Percentiles rank a stretch among this genome's conserved stretches.
Conservation (phyloP, 345 rosid genomes). For the Citrus reticulata region DNA sequence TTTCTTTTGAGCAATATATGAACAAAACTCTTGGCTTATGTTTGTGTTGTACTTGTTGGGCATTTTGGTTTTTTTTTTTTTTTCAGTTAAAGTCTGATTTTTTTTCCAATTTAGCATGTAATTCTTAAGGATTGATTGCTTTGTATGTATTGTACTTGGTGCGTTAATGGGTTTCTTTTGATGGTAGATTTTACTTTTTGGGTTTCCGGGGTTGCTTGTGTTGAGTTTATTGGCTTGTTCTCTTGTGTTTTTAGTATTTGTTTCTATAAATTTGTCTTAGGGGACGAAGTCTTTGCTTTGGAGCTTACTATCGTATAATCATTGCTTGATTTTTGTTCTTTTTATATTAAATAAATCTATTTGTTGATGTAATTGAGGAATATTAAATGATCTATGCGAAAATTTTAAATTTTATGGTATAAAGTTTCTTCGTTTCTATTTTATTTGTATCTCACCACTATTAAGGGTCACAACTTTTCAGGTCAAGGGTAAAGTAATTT, state of each 20-base stretch:
- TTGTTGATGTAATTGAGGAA: neutral
- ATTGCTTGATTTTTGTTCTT: neutral
- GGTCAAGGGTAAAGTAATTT: neutral
- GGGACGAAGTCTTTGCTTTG: conserved; percentile 5
- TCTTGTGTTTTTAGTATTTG: neutral
- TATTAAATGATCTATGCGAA: neutral
- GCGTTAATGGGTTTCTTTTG: neutral
- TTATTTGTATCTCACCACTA: neutral
- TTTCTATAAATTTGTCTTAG: neutral
- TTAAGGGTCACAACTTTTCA: neutral
- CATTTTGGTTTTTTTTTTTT: neutral
- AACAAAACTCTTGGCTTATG: neutral
- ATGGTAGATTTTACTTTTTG: neutral
- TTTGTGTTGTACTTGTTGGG: neutral
- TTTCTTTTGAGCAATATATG: neutral
- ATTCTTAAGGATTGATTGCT: neutral
- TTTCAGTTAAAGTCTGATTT: neutral
- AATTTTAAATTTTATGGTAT: neutral
- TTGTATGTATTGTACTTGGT: neutral
- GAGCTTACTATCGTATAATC: neutral
- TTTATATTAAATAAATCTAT: neutral
- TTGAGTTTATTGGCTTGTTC: neutral
- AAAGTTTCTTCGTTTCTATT: neutral
- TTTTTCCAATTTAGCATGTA: neutral
- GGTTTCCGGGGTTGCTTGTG: neutral